These are phyloP conservation scores for Fusarium vanettenii DNA, from an alignment of 2,329 filamentous ascomycete species.

Conservation along the genomic window DNA sequence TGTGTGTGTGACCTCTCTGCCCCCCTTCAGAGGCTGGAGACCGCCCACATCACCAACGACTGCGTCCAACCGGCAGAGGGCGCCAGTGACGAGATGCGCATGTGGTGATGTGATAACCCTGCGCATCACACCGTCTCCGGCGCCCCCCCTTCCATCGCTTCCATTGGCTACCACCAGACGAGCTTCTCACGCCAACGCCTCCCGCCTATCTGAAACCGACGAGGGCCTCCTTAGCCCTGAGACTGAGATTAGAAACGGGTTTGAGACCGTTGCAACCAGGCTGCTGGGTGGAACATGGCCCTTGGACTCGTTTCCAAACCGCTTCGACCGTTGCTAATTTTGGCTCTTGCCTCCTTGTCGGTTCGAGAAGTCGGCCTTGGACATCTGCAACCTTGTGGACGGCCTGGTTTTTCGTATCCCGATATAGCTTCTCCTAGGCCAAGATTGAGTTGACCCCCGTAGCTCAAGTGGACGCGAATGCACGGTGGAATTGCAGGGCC, in stretches of 20 bases:
- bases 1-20: not conserved
- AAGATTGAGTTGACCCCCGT: conserved; percentile 14
- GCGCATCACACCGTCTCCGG: conserved; percentile 43
- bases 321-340: conserved; percentile 41
- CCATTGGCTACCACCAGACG: conserved; percentile 37
- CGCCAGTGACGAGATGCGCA: conserved; percentile 45
- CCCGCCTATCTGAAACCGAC: conserved; percentile 43
- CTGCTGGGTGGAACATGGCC: conserved; percentile 36
- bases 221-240: conserved; percentile 29
- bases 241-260: conserved; percentile 42
- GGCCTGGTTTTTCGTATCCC: conserved; percentile 13
- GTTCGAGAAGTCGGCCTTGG: not conserved
- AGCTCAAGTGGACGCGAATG: conserved; percentile 3
- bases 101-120: conserved; percentile 45
- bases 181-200: conserved; percentile 26
- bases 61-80: conserved; percentile 34
- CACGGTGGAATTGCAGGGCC: conserved; percentile 20
- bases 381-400: not conserved
- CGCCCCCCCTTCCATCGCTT: not conserved
- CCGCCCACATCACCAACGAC: conserved; percentile 24
- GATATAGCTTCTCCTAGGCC: conserved; percentile 20
- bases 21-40: conserved; percentile 13
- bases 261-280: conserved; percentile 41
- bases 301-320: conserved; percentile 28
- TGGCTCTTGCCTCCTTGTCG: conserved; percentile 16